Conservation (phyloP, 306 rosid species). For the Sphenostylis stenocarpa region DNA sequence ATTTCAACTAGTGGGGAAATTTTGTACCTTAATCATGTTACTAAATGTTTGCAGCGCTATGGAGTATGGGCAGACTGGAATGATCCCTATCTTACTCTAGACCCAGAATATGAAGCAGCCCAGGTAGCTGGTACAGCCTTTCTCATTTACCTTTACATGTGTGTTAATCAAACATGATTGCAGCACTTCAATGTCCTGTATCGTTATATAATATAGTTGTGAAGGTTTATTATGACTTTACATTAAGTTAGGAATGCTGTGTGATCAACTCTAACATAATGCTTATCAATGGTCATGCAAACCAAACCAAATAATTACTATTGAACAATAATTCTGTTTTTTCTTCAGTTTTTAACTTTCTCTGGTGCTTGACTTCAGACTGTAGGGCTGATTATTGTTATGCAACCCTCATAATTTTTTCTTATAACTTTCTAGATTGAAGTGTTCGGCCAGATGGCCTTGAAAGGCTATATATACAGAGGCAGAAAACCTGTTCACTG, state of each 20-base stretch:
- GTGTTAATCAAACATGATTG: constrained; percentile 17
- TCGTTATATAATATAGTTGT: constrained; percentile 10
- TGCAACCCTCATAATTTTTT: constrained; percentile 17
- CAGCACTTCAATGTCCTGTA: constrained; percentile 12
- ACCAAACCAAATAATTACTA: constrained; percentile 1
- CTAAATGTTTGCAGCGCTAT: constrained; percentile 78
- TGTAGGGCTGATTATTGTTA: neutral
- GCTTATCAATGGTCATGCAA: constrained; percentile 22
- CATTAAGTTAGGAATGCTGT: constrained; percentile 19
- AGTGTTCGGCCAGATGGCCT: constrained; percentile 98
- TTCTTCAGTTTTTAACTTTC: constrained; percentile 23
- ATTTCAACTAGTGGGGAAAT: neutral
- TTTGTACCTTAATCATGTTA: constrained; percentile 37
- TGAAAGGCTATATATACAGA: constrained; percentile 86
- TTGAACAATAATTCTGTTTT: neutral
- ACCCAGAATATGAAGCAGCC: constrained; percentile 97
- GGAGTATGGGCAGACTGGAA: constrained; percentile 99
- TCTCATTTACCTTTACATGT: constrained; percentile 34
- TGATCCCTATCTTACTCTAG: constrained; percentile 85
- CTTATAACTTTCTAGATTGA: constrained; percentile 66
- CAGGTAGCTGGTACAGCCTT: constrained; percentile 74
- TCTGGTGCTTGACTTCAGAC: constrained; percentile 1
- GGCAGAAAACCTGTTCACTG: constrained; percentile 99
- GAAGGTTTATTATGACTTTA: neutral
- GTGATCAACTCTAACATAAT: constrained; percentile 12